Conservation (phyloP, 805 yeast species). For the Saccharomycopsis schoenii region DNA sequence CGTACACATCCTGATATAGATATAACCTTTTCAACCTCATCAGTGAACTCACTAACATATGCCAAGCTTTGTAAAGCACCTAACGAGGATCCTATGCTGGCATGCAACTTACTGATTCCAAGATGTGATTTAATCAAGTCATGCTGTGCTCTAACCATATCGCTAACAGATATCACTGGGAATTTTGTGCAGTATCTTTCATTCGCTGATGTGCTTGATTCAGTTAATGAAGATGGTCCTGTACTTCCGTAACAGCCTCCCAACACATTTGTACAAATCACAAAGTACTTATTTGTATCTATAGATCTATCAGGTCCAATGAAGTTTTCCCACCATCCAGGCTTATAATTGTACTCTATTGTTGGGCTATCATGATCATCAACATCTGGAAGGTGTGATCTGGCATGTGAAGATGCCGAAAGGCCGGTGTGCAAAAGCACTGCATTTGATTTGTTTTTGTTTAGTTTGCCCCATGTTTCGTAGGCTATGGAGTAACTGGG, state of each 20-base stretch:
- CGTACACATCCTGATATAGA: constrained; percentile 90
- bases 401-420: constrained; percentile 91
- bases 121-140: constrained; percentile 53
- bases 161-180: constrained; percentile 77
- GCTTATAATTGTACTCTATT: constrained; percentile 25
- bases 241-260: constrained; percentile 96
- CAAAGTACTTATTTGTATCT: constrained; percentile 74
- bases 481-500: constrained; percentile 77
- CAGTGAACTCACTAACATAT: constrained; percentile 74
- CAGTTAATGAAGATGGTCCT: constrained; percentile 81
- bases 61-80: constrained; percentile 99
- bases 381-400: constrained; percentile 58
- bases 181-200: constrained; percentile 75
- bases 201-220: constrained; percentile 25
- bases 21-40: constrained; percentile 60
- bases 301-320: constrained; percentile 69
- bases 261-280: constrained; percentile 82
- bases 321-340: constrained; percentile 96
- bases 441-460: constrained; percentile 55
- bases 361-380: background rate
- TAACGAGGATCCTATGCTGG: constrained; percentile 86
- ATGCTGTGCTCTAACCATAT: constrained; percentile 86
- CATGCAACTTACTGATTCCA: constrained; percentile 55
- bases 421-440: constrained; percentile 82
- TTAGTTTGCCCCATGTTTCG: constrained; percentile 83